Conservation (phyloP, 306 rosid genomes). For the Prunus kanzakura region DNA sequence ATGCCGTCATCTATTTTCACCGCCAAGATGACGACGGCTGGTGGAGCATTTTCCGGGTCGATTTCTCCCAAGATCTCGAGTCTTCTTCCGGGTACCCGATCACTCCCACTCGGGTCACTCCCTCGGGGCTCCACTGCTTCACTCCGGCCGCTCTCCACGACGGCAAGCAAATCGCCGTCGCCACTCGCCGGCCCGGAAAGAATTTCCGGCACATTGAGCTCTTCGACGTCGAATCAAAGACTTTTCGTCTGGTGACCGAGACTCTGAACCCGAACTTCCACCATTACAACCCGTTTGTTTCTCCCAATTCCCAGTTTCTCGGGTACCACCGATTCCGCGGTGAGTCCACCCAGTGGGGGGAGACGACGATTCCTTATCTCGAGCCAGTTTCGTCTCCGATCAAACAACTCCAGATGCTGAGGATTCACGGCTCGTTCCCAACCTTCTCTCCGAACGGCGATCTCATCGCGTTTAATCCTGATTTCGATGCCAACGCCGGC, state of each 20-base stretch:
- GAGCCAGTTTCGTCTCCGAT: slow-evolving; percentile 50
- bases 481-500: slow-evolving; percentile 20
- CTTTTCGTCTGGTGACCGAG: slow-evolving; percentile 48
- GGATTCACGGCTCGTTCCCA: slow-evolving; percentile 67
- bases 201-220: slow-evolving; percentile 67
- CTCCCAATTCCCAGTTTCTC: slow-evolving; percentile 43
- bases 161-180: slow-evolving; percentile 51
- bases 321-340: slow-evolving; percentile 90
- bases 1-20: slow-evolving; percentile 62
- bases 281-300: slow-evolving; percentile 83
- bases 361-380: slow-evolving; percentile 48
- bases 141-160: slow-evolving; percentile 75
- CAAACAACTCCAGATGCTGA: slow-evolving; percentile 34
- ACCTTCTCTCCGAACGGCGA: slow-evolving; percentile 53
- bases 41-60: slow-evolving; percentile 75
- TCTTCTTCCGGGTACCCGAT: background rate
- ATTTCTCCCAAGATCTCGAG: slow-evolving; percentile 23
- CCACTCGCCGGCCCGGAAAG: slow-evolving; percentile 55
- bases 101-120: slow-evolving; percentile 53
- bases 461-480: slow-evolving; percentile 53
- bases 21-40: slow-evolving; percentile 65
- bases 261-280: slow-evolving; percentile 50
- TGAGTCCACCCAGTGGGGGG: slow-evolving; percentile 49
- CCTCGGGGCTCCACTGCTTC: slow-evolving; percentile 72
- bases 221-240: slow-evolving; percentile 34